Percentiles rank a stretch among this genome's conserved stretches.
Evolutionary conservation across 495 filamentous ascomycete species (phyloP).

Genomic region (Tuber umbilicatum): DNA sequence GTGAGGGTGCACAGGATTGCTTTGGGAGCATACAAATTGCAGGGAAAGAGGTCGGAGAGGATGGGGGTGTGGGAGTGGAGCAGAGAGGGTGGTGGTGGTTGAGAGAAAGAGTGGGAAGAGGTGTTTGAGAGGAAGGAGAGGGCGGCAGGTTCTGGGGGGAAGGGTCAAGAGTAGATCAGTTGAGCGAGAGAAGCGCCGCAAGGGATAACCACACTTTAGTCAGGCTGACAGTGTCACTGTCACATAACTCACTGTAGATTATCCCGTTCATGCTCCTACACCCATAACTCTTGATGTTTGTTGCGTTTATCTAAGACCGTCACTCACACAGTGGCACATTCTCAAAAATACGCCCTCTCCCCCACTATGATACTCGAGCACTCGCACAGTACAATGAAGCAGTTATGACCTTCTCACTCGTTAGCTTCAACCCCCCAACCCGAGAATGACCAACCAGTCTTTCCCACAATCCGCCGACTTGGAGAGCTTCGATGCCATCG

Average conservation of each 20-base stretch:
- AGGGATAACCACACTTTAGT: neutral
- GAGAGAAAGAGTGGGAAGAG: constrained; percentile 14
- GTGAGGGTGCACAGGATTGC: constrained; percentile 10
- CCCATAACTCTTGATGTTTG: neutral
- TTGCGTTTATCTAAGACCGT: neutral
- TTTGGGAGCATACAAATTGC: constrained; percentile 15
- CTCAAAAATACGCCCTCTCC: neutral
- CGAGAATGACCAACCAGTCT: neutral
- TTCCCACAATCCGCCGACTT: constrained; percentile 23
- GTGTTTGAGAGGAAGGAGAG: neutral
- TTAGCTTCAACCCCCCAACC: neutral
- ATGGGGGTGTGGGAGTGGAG: constrained; percentile 13
- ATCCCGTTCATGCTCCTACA: neutral
- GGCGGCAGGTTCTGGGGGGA: neutral
- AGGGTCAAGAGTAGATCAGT: neutral
- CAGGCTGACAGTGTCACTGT: neutral
- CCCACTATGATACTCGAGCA: no score
- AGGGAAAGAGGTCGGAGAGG: constrained; percentile 9
- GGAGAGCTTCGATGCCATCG: constrained; percentile 40
- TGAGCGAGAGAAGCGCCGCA: neutral
- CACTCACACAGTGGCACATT: neutral
- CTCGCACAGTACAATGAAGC: neutral
- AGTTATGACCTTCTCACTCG: neutral
- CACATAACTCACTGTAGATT: neutral
- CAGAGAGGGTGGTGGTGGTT: constrained; percentile 19